These are phyloP conservation scores for Neoscytalidium dimidiatum DNA, from an alignment of 2,329 filamentous ascomycete species.

Conservation along the genomic window DNA sequence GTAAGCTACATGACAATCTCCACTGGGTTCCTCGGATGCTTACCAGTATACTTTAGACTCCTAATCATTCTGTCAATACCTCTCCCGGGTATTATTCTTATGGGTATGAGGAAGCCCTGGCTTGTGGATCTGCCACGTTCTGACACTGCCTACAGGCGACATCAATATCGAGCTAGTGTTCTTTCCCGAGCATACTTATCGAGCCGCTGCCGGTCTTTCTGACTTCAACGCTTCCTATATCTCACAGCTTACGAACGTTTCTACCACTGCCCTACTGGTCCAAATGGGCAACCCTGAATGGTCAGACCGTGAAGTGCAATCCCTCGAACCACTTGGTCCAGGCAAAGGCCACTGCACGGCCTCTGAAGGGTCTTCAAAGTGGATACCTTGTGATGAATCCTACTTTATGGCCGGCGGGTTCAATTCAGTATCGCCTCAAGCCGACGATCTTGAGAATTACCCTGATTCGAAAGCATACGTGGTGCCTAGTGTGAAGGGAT, in stretches of 20 bases:
- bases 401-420: constrained; percentile 11
- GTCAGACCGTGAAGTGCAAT: not conserved
- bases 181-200: not conserved
- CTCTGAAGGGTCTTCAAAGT: not conserved
- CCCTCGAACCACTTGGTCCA: constrained; percentile 5
- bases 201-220: not conserved
- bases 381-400: constrained; percentile 8
- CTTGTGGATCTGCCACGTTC: not conserved
- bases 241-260: not conserved
- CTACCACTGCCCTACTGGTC: not conserved
- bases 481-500: constrained; percentile 3
- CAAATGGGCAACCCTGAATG: constrained; percentile 7
- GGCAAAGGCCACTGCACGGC: not conserved
- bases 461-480: constrained; percentile 7
- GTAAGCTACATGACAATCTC: not conserved
- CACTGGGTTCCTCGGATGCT: not conserved
- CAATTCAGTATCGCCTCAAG: constrained; percentile 5
- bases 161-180: constrained; percentile 14
- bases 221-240: constrained; percentile 11
- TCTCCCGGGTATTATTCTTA: constrained; percentile 6
- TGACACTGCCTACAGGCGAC: not conserved
- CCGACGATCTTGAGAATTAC: constrained; percentile 6
- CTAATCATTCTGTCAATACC: constrained; percentile 4
- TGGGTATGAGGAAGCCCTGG: not conserved
- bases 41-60: not conserved